These are phyloP conservation scores for Punica granatum DNA, from an alignment of 345 rosid genomes.

Conservation along the genomic window DNA sequence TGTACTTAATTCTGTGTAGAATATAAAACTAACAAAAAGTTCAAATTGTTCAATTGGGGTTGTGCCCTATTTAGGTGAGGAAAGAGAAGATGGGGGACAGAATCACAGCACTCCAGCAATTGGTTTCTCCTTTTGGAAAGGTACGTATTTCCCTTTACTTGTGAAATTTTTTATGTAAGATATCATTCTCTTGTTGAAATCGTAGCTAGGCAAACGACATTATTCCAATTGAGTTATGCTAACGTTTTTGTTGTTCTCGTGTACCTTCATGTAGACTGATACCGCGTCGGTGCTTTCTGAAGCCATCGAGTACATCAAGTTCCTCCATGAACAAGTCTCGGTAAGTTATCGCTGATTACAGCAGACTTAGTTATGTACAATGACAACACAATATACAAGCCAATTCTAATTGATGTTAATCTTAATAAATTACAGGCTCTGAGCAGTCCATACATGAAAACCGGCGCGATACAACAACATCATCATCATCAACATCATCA, in stretches of 20 bases:
- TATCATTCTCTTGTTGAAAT: slow-evolving; percentile 10
- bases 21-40: background rate
- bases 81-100: slow-evolving; percentile 99
- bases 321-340: slow-evolving; percentile 83
- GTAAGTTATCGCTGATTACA: slow-evolving; percentile 35
- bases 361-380: background rate
- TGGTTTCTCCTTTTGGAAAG: slow-evolving; percentile 99
- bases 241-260: background rate
- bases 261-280: slow-evolving; percentile 62
- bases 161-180: background rate
- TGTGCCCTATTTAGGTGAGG: slow-evolving; percentile 52
- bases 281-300: slow-evolving; percentile 99
- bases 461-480: slow-evolving; percentile 69
- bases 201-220: background rate
- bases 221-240: slow-evolving; percentile 1
- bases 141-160: slow-evolving; percentile 24
- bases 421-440: slow-evolving; percentile 36
- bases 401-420: background rate
- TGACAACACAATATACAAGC: background rate
- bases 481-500: slow-evolving; percentile 74
- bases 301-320: slow-evolving; percentile 94
- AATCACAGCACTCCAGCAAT: slow-evolving; percentile 99
- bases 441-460: slow-evolving; percentile 91
- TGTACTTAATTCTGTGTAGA: too few relatives aligned
- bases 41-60: background rate